Base-by-base conservation (phyloP, 148 eudicot genomes). In the Rhododendron mucronatum region DNA sequence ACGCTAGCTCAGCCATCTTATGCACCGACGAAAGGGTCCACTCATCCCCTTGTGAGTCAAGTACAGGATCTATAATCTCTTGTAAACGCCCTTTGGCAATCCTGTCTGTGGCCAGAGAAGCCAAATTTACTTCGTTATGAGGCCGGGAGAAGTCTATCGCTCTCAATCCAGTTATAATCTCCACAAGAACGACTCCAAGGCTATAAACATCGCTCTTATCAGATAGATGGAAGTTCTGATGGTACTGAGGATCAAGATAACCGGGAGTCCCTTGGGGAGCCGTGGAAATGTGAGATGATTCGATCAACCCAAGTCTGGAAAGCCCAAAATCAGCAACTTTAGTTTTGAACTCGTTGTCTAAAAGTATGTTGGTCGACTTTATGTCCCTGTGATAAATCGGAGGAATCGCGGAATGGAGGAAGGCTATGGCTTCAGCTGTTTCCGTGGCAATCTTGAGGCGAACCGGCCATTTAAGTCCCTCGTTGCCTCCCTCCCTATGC, bases 1-100 rank as follows among this genome's bases (percentile, higher is more conserved):
- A 92, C 3, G 94, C 92, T 37, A 92, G 75, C 85, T 91, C 94
- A 0, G 90, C 94, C 45, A 90, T 89, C 81, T 91, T 91, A 47
- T 90, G 91, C 7, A 92, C 82, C 1, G 92, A 87, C 1, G 86
- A 53, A 5, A 85, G 82, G 7, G 90, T 90, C 83, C 83, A 83
- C 13, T 88, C 78, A 85, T 92, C 92, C 26, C 73, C 50, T 15
- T 83, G 48, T 6, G 89, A 80, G 37, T 91, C 90, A 3, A 92
- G 82, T 7, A 37, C 82, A 2, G 94, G 89, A 61, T 92, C 94
- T 3, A 92, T 71, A 45, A 92, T 91, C 67, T 92, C 92, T 12
- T 87, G 88, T 48, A 92, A 67, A 23, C 84, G 73, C 33, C 92
- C 90, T 37, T 86, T 92, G 1, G 88, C 90, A 5, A 92, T 92